Evolutionary conservation across 1,284 basidiomycete species (phyloP).

Genomic region (Cutaneotrichosporon cavernicola): DNA sequence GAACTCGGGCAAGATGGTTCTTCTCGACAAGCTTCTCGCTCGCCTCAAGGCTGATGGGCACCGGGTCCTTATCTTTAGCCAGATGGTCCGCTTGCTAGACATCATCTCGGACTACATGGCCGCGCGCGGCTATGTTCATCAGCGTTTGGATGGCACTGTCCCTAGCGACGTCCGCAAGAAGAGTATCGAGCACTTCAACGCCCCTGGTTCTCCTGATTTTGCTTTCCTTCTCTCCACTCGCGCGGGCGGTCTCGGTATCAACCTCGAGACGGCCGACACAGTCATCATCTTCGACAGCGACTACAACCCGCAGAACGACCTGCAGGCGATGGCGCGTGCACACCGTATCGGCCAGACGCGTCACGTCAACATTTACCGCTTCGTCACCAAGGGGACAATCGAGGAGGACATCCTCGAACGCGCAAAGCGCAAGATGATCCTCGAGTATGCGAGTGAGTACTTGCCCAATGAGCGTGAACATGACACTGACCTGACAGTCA

Average conservation of each 20-base stretch:
- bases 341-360: conserved; percentile 97
- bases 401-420: conserved; percentile 98
- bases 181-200: conserved; percentile 75
- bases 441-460: conserved; percentile 94
- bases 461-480: conserved; percentile 6
- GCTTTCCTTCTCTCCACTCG: conserved; percentile 89
- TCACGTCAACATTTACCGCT: conserved; percentile 94
- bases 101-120: conserved; percentile 97
- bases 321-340: conserved; percentile 98
- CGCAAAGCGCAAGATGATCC: conserved; percentile 98
- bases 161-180: conserved; percentile 79
- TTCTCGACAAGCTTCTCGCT: conserved; percentile 88
- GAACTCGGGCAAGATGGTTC: conserved; percentile 96
- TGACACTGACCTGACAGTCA: conserved; percentile 62
- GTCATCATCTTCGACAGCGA: conserved; percentile 92
- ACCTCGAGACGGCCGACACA: conserved; percentile 95
- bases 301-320: conserved; percentile 87
- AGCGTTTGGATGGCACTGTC: conserved; percentile 75
- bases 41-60: conserved; percentile 89
- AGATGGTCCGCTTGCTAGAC: conserved; percentile 99
- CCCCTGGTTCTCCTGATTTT: conserved; percentile 69
- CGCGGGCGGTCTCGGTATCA: conserved; percentile 97
- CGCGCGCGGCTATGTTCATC: conserved; percentile 79
- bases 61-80: conserved; percentile 96
- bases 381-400: conserved; percentile 98